phyloP scores from a whole-genome alignment of 306 rosid species.

The Begonia masoniana region DNA sequence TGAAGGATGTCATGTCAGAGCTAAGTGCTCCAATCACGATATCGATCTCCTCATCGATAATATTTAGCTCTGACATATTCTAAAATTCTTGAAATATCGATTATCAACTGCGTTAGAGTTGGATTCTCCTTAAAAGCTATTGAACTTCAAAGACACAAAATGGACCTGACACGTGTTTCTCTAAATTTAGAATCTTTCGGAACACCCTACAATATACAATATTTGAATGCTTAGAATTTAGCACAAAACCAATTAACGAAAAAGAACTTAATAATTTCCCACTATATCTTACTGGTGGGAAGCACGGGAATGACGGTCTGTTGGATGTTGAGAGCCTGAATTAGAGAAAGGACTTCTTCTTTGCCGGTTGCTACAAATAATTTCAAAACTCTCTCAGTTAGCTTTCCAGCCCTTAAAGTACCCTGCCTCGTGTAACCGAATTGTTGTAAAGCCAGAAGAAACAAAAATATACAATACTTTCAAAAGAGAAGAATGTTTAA shows the following conservation, averaged over 20 bases:
- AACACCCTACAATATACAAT: slow-evolving; percentile 54
- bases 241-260: too few relatives aligned
- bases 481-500: too few relatives aligned
- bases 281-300: slow-evolving; percentile 73
- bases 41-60: slow-evolving; percentile 57
- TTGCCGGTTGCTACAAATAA: slow-evolving; percentile 70
- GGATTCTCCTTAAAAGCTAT: slow-evolving; percentile 12
- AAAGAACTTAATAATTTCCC: too few relatives aligned
- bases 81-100: neutral
- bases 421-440: slow-evolving; percentile 30
- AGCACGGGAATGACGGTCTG: slow-evolving; percentile 62
- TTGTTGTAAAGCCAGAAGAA: too few relatives aligned
- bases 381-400: slow-evolving; percentile 77
- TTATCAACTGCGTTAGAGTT: neutral
- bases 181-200: slow-evolving; percentile 47
- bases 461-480: too few relatives aligned
- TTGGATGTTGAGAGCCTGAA: slow-evolving; percentile 62
- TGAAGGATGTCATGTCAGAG: slow-evolving; percentile 49
- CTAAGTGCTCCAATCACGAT: slow-evolving; percentile 76
- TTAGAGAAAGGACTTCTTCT: slow-evolving; percentile 73
- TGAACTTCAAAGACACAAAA: slow-evolving; percentile 14
- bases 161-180: slow-evolving; percentile 3
- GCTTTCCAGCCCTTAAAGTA: slow-evolving; percentile 78
- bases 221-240: too few relatives aligned
- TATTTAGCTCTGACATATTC: slow-evolving; percentile 57